Base-by-base conservation (phyloP, 176 grass and related monocot species). In the Zizania latifolia region DNA sequence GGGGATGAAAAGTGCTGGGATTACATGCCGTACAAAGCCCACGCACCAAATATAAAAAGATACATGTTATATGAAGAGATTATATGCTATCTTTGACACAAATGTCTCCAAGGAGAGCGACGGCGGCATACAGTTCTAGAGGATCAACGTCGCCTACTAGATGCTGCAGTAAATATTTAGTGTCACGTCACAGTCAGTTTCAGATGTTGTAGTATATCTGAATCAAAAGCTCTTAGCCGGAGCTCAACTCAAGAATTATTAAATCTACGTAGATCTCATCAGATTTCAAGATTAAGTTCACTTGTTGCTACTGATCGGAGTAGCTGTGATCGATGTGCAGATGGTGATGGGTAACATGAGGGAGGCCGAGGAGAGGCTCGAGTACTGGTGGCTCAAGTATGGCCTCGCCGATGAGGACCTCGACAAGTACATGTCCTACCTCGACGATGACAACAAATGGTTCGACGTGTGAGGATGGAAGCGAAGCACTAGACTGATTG, bases 141-240 rank as follows among this genome's bases (percentile, higher is more conserved):
- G 74, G 74, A 87, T 87, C 61, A 87, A 53, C 68, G 14, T 43
- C 14, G 85, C 85, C 6, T 87, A 87, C 22, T n/a, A n/a, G n/a
- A n/a, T n/a, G n/a, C n/a, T n/a, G n/a, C n/a, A n/a, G n/a, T n/a
- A n/a, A n/a, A n/a, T n/a, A n/a, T n/a, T n/a, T n/a, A n/a, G n/a
- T n/a, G n/a, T n/a, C n/a, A n/a, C n/a, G n/a, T n/a, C n/a, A n/a
- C n/a, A n/a, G n/a, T n/a, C n/a, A n/a, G n/a, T n/a, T n/a, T n/a
- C n/a, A n/a, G n/a, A n/a, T n/a, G n/a, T n/a, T n/a, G n/a, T n/a
- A n/a, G n/a, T n/a, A n/a, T n/a, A n/a, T n/a, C n/a, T n/a, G n/a
- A n/a, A n/a, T n/a, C n/a, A n/a, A n/a, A n/a, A n/a, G n/a, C n/a
- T n/a, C n/a, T n/a, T n/a, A n/a, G n/a, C n/a, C n/a, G n/a, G n/a